Percentiles rank a stretch among this genome's conserved stretches.
Conservation (phyloP, 352 stramenopile genomes). For the Pythium rhizo-oryzae region DNA sequence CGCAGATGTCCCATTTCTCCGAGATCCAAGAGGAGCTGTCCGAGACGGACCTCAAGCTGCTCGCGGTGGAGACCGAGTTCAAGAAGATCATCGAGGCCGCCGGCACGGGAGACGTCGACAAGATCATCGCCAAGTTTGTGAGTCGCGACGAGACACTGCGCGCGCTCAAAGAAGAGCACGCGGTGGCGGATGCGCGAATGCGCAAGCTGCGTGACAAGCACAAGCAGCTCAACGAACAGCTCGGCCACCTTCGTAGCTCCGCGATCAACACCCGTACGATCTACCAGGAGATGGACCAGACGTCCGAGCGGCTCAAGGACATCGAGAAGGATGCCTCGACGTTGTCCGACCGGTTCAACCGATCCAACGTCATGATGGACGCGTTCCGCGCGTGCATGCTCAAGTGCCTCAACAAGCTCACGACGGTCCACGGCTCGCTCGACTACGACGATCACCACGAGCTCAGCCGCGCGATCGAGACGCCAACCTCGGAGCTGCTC, state of each 20-base stretch:
- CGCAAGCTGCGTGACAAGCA: conserved; percentile 74
- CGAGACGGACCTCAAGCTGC: conserved; percentile 68
- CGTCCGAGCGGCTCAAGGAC: conserved; percentile 79
- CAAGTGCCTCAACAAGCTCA: conserved; percentile 79
- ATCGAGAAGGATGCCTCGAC: conserved; percentile 78
- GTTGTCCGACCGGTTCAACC: conserved; percentile 73
- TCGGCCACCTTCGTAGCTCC: conserved; percentile 59
- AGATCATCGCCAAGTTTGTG: conserved; percentile 81
- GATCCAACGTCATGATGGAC: conserved; percentile 78
- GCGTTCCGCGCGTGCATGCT: conserved; percentile 84
- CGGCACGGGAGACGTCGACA: conserved; percentile 78
- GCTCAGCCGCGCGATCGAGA: conserved; percentile 67
- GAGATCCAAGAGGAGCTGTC: conserved; percentile 81
- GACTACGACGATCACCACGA: conserved; percentile 81
- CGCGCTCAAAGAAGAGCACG: conserved; percentile 79
- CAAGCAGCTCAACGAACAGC: conserved; percentile 75
- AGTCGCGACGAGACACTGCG: conserved; percentile 69
- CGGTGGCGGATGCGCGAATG: conserved; percentile 72
- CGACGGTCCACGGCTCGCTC: conserved; percentile 67
- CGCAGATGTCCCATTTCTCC: conserved; percentile 78
- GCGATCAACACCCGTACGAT: conserved; percentile 81
- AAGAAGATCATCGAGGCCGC: conserved; percentile 80
- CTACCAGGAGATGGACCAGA: conserved; percentile 87
- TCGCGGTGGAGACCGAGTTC: conserved; percentile 68
- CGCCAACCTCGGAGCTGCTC: conserved; percentile 65